These are phyloP conservation scores for Ganoderma resinaceum DNA, from an alignment of 1,284 basidiomycete species.

Conservation along the genomic window DNA sequence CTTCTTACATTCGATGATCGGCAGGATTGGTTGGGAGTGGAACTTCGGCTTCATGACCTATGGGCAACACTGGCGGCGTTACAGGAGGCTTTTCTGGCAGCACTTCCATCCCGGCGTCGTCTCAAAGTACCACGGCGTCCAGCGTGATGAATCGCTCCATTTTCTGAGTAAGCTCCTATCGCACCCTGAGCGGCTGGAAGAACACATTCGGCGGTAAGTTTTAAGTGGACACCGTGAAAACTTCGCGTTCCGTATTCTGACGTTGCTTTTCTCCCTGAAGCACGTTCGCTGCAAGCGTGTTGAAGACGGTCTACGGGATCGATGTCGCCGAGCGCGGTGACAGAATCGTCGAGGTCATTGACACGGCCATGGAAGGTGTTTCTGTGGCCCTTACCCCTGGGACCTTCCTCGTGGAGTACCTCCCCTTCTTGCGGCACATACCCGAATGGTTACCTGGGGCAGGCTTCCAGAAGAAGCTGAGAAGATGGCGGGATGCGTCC, in stretches of 20 bases:
- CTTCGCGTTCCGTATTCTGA: conserved; percentile 36
- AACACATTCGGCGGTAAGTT: conserved; percentile 37
- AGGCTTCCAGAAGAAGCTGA: conserved; percentile 35
- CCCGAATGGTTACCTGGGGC: conserved; percentile 40
- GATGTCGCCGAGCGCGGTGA: conserved; percentile 28
- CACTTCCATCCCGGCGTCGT: conserved; percentile 31
- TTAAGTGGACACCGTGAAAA: conserved; percentile 18
- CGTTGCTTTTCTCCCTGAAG: conserved; percentile 29
- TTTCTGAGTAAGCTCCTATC: conserved; percentile 22
- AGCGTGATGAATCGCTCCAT: conserved; percentile 9
- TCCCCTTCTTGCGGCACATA: conserved; percentile 36
- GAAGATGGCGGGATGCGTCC: conserved; percentile 32
- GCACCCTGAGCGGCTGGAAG: conserved; percentile 17
- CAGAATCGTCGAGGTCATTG: conserved; percentile 23
- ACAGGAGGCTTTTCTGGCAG: conserved; percentile 34
- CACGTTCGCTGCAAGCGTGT: conserved; percentile 23
- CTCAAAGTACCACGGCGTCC: conserved; percentile 20
- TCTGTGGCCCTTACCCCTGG: conserved; percentile 29
- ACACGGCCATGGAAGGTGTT: conserved; percentile 26
- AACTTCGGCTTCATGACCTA: conserved; percentile 33
- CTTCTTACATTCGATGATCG: background rate
- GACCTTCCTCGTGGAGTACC: conserved; percentile 33
- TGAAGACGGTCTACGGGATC: conserved; percentile 33
- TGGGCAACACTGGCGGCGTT: conserved; percentile 30
- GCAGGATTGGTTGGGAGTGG: conserved; percentile 31